phyloP scores from a whole-genome alignment of 192 early-diverging fungal species.

The Phlyctochytrium bullatum region DNA sequence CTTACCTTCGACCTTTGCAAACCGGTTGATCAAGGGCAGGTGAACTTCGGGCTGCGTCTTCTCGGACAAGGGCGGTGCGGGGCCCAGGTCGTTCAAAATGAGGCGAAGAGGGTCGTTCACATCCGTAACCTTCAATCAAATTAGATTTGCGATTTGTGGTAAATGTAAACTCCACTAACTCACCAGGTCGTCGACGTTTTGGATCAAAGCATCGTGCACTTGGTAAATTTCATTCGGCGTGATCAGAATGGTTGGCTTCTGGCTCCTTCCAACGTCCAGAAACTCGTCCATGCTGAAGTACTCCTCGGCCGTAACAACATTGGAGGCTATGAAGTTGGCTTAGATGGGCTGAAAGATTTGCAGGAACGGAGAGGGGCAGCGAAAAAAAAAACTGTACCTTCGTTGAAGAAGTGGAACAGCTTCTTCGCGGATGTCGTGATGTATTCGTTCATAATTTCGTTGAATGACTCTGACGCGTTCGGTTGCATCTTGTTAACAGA shows the following conservation, averaged over 20 bases:
- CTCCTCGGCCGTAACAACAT: slow-evolving; percentile 82
- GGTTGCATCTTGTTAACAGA: slow-evolving; percentile 78
- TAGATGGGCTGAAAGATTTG: background rate
- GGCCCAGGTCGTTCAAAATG: slow-evolving; percentile 47
- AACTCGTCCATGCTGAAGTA: slow-evolving; percentile 88
- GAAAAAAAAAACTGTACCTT: slow-evolving; percentile 44
- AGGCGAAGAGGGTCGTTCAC: slow-evolving; percentile 47
- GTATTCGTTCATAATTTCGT: slow-evolving; percentile 78
- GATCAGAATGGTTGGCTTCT: slow-evolving; percentile 87
- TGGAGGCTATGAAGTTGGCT: slow-evolving; percentile 78
- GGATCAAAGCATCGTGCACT: slow-evolving; percentile 77
- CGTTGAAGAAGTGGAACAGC: slow-evolving; percentile 84
- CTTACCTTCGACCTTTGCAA: slow-evolving; percentile 40
- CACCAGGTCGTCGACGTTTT: slow-evolving; percentile 75
- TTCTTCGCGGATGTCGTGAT: slow-evolving; percentile 70
- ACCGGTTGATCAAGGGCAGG: slow-evolving; percentile 70
- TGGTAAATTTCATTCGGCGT: slow-evolving; percentile 87
- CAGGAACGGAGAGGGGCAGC: background rate
- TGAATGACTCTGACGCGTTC: slow-evolving; percentile 48
- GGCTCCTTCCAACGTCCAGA: slow-evolving; percentile 66
- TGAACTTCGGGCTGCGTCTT: slow-evolving; percentile 47
- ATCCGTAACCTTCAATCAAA: slow-evolving; percentile 4
- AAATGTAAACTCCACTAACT: slow-evolving; percentile 9
- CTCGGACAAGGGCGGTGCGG: slow-evolving; percentile 30
- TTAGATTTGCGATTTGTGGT: slow-evolving; percentile 5